Percentiles rank a stretch among this genome's conserved stretches.
These are phyloP conservation scores for Tricholoma bakamatsutake DNA, from an alignment of 768 basidiomycete genomes.

Conservation along the genomic window DNA sequence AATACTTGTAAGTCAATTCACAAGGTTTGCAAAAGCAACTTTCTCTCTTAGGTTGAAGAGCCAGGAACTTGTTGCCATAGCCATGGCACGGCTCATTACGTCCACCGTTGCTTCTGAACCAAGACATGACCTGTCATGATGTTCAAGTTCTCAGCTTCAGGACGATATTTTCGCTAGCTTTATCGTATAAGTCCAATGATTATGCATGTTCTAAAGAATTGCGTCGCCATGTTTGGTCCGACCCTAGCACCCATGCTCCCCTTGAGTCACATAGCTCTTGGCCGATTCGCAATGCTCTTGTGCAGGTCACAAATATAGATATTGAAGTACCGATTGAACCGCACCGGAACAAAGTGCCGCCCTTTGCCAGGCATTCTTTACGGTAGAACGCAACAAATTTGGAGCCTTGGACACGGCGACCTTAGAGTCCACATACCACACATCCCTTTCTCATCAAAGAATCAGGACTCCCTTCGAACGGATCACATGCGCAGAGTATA, in stretches of 20 bases:
- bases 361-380: background rate
- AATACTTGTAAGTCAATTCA: no score
- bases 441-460: background rate
- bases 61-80: background rate
- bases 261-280: background rate
- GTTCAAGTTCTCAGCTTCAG: background rate
- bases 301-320: background rate
- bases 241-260: no score
- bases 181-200: no score
- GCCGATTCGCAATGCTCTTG: background rate
- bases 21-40: no score
- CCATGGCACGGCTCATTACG: background rate
- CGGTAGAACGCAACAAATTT: background rate
- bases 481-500: background rate
- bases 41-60: background rate
- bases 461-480: background rate
- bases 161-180: background rate
- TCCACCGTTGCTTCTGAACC: background rate
- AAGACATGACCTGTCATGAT: background rate
- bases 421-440: background rate
- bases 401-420: background rate
- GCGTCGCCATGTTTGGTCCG: background rate
- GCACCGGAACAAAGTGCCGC: background rate
- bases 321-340: background rate
- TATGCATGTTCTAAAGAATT: background rate